Evolutionary conservation across 176 grass and related monocot genomes (phyloP).

Genomic region (Rhynchospora pubera): DNA sequence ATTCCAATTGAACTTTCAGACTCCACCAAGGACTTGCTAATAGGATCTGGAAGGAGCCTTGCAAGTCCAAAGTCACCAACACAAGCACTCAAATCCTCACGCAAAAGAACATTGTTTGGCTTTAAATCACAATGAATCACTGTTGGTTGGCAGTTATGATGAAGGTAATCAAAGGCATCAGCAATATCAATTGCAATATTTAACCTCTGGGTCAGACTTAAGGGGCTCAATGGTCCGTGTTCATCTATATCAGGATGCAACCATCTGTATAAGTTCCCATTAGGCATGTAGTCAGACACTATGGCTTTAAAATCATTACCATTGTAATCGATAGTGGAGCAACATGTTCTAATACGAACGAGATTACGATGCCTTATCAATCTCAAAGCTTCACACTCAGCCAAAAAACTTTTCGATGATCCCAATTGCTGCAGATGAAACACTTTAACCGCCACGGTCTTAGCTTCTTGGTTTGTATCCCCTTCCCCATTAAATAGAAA

Average conservation of each 20-base stretch:
- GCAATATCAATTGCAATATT: constrained; percentile 37
- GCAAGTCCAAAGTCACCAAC: no score
- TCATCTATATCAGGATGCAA: constrained; percentile 25
- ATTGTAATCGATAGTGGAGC: constrained; percentile 30
- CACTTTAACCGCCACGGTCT: constrained; percentile 39
- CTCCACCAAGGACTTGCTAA: no score
- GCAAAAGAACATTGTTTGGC: neutral
- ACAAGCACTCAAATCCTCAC: neutral
- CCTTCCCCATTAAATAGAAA: neutral
- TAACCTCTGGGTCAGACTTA: constrained; percentile 20
- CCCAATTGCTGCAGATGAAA: constrained; percentile 21
- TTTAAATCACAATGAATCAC: neutral
- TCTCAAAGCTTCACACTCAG: constrained; percentile 40
- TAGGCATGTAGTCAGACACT: constrained; percentile 40
- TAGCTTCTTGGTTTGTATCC: neutral
- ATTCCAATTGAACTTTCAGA: no score
- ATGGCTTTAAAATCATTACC: constrained; percentile 42
- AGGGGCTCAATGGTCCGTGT: neutral
- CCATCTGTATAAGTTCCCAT: constrained; percentile 38
- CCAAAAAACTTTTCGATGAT: constrained; percentile 35
- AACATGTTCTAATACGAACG: constrained; percentile 34
- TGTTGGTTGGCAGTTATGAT: constrained; percentile 8
- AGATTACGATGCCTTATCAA: constrained; percentile 38
- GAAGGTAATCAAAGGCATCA: constrained; percentile 40
- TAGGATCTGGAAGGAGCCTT: no score